Evolutionary conservation across 441 rosid species (phyloP), one percentile per base, ranked within the genome.

Genomic region (Gossypium laxum): DNA sequence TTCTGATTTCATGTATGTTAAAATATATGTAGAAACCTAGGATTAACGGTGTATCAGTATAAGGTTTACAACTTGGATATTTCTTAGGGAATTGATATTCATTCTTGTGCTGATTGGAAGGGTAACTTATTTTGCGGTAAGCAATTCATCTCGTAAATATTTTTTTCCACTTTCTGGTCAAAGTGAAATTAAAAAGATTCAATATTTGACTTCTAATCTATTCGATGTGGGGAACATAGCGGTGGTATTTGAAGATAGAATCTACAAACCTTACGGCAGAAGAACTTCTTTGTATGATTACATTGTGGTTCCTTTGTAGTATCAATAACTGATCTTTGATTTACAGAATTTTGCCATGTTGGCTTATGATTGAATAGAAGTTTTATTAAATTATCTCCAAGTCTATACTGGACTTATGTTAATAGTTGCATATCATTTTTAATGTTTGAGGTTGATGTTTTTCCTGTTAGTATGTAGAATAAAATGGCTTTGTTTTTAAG

Each of bases 301-400:
- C 55, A 28, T 67, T 11, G 18, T 28, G 17, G 52, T 48, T 5
- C 1, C 18, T 21, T 5, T 0, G 32, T 54, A 6, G 28, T 75
- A 41, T 70, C n/a, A 7, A 38, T 63, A 21, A 22, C 21, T 11
- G 2, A 71, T 21, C 12, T 61, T 71, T 59, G 72, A 66, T 51
- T 30, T 12, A 14, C 34, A 64, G 64, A 62, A 32, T 57, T 30
- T 38, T 58, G 1, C 26, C 43, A 48, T 24, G 34, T 50, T 8
- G 43, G 47, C 38, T 51, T 45, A n/a, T 55, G 72, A 47, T n/a
- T 76, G 48, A 26, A 21, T 57, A 63, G 45, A 51, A 18, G 19
- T 61, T 32, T 12, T 10, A 24, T 12, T 18, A 12, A 21, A 47
- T 21, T 43, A n/a, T 22, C 56, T 47, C 21, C 11, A 2, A 43